These are phyloP conservation scores for Flueggea neowawraea DNA, from an alignment of 441 rosid species.

Conservation along the genomic window DNA sequence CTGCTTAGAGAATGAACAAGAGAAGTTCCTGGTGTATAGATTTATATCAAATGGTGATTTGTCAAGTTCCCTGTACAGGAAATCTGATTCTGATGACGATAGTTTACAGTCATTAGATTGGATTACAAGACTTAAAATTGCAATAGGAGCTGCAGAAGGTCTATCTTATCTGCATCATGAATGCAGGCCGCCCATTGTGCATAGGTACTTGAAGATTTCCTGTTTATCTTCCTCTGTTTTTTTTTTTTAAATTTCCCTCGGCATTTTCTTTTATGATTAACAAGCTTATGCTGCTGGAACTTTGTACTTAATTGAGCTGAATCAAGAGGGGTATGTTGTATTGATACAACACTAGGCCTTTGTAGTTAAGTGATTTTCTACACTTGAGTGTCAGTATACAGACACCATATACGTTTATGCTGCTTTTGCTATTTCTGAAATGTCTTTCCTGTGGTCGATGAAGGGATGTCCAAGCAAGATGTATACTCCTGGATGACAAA, in stretches of 20 bases:
- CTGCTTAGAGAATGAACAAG: conserved; percentile 68
- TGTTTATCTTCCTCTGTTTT: conserved; percentile 3
- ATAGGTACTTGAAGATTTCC: conserved; percentile 55
- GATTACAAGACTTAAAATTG: conserved; percentile 96
- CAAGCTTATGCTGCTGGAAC: not conserved
- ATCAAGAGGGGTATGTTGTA: no score
- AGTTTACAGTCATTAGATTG: conserved; percentile 88
- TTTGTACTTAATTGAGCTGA: not conserved
- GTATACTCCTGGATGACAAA: conserved; percentile 98
- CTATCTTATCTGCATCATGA: conserved; percentile 86
- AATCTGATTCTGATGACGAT: conserved; percentile 46
- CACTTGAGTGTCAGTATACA: no score
- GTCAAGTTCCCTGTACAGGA: conserved; percentile 70
- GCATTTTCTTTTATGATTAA: conserved; percentile 9
- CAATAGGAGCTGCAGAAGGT: conserved; percentile 92
- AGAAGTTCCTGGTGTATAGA: conserved; percentile 80
- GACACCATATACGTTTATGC: not conserved
- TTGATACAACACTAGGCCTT: no score
- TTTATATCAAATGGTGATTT: conserved; percentile 86
- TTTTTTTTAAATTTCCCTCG: conserved; percentile 1
- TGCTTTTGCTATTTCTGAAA: conserved; percentile 10
- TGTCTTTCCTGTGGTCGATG: conserved; percentile 11
- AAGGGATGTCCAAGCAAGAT: conserved; percentile 98
- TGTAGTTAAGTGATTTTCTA: no score
- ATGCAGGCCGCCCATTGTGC: conserved; percentile 87